Conservation (phyloP, 169 alveolate genomes). For the Cryptosporidium baileyi region DNA sequence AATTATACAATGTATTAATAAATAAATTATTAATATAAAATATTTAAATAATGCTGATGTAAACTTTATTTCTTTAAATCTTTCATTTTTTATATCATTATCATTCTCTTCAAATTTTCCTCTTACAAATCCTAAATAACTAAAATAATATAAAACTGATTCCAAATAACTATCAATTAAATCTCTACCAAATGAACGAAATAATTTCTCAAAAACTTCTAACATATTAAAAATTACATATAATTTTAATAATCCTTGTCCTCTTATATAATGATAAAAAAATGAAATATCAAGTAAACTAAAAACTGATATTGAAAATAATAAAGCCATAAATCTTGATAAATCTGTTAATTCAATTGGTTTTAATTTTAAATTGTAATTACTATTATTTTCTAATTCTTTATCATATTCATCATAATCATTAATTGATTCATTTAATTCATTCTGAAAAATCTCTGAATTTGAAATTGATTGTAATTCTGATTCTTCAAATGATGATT, state of each 20-base stretch:
- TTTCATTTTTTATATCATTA: not conserved
- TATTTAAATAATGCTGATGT: not conserved
- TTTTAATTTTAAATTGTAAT: constrained; percentile 2
- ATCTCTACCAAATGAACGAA: constrained; percentile 87
- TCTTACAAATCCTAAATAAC: not conserved
- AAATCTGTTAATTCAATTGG: constrained; percentile 63
- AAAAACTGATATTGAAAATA: constrained; percentile 78
- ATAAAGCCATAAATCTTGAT: constrained; percentile 78
- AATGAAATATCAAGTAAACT: constrained; percentile 83
- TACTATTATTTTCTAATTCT: not conserved
- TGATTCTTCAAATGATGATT: constrained; percentile 57
- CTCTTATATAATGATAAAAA: constrained; percentile 87
- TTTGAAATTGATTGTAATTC: constrained; percentile 17
- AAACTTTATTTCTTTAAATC: not conserved
- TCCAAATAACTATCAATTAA: constrained; percentile 76
- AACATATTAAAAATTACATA: constrained; percentile 89
- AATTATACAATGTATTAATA: constrained; percentile 81
- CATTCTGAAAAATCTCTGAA: not conserved
- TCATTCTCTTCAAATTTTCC: not conserved
- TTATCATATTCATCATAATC: not conserved
- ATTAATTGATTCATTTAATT: not conserved
- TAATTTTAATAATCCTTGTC: constrained; percentile 87
- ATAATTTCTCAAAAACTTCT: constrained; percentile 86
- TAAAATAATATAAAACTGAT: not conserved
- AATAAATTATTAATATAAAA: constrained; percentile 69